Percentiles rank a stretch among this genome's conserved stretches.
Evolutionary conservation across 257 asterid species (phyloP).

Genomic region (Lycium barbarum): DNA sequence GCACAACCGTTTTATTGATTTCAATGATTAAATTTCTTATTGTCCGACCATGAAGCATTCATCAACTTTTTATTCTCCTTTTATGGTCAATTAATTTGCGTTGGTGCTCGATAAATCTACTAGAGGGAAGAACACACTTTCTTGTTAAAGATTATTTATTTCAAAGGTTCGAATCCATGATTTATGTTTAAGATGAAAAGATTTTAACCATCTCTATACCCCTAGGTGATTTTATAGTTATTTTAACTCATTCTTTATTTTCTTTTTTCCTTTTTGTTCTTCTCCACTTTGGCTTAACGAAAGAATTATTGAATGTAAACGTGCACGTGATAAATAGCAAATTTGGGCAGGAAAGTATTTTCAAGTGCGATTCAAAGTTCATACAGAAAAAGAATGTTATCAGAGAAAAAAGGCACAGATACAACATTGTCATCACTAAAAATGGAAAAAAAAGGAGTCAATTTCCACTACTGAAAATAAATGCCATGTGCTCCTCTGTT

Average conservation of each 20-base stretch:
- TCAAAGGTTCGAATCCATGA: neutral
- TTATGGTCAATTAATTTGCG: no score
- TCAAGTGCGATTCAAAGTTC: neutral
- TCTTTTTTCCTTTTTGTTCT: neutral
- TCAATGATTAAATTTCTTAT: no score
- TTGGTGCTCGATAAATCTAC: neutral
- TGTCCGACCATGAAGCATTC: neutral
- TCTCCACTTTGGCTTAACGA: neutral
- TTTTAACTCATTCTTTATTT: no score
- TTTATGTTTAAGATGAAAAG: neutral
- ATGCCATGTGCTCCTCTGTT: neutral
- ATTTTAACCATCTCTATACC: neutral
- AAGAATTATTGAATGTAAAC: neutral
- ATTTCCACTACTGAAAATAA: neutral
- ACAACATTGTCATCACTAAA: neutral
- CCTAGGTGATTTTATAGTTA: neutral
- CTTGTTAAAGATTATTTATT: neutral
- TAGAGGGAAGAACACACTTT: neutral
- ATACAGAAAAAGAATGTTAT: neutral
- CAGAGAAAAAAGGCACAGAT: neutral
- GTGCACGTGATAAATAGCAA: neutral
- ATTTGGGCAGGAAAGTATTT: neutral
- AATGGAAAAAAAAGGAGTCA: neutral
- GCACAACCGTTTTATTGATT: no score
- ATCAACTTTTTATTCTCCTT: no score